phyloP scores from a whole-genome alignment of 768 basidiomycete species.

The Lentinus brumalis region DNA sequence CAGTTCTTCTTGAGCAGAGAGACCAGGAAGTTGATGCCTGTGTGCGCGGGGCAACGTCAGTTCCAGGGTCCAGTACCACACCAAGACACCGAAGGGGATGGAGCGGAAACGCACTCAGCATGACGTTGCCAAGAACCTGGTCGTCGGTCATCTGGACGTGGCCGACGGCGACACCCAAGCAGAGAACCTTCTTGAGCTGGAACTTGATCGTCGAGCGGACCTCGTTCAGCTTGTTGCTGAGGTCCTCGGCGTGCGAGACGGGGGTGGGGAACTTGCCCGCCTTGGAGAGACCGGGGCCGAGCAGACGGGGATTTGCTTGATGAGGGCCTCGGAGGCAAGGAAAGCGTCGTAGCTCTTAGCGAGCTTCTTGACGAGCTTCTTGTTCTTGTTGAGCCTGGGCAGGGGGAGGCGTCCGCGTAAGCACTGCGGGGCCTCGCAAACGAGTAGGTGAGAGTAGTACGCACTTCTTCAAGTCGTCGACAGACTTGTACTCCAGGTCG shows the following conservation, averaged over 20 bases:
- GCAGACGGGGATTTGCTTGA: conserved; percentile 99
- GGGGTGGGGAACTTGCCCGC: conserved; percentile 99
- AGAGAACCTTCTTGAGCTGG: conserved; percentile 99
- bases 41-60: conserved; percentile 5
- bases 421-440: background rate
- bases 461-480: conserved; percentile 98
- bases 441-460: conserved; percentile 20
- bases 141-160: conserved; percentile 98
- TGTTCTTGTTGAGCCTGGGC: conserved; percentile 96
- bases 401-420: background rate
- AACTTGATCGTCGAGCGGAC: conserved; percentile 99
- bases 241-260: conserved; percentile 89
- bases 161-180: conserved; percentile 98
- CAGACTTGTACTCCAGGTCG: conserved; percentile 98
- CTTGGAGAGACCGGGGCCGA: conserved; percentile 99
- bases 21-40: conserved; percentile 99
- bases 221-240: conserved; percentile 87
- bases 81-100: background rate
- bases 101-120: conserved; percentile 70
- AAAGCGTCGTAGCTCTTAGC: conserved; percentile 99
- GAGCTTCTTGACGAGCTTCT: conserved; percentile 99
- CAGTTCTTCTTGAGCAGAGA: conserved; percentile 99
- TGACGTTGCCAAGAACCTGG: conserved; percentile 95
- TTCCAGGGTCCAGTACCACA: background rate
- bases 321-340: conserved; percentile 94